Evolutionary conservation across 2,329 filamentous ascomycete genomes (phyloP), one percentile per base, ranked within the genome.

Genomic region (Fusarium brachygibbosum): DNA sequence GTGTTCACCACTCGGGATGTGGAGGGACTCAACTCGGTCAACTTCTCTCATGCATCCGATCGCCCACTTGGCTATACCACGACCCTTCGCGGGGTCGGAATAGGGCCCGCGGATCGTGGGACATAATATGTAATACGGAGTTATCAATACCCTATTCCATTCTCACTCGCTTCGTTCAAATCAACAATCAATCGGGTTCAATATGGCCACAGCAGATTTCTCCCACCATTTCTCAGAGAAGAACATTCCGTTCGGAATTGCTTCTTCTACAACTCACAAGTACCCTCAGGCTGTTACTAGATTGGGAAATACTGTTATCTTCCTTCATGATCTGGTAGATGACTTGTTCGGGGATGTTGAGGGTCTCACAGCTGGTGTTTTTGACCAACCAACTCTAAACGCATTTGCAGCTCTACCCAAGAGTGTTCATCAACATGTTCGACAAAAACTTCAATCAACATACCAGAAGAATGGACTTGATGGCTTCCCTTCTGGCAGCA

Each of bases 171-270:
- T 21, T 19, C 12, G 4, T 3, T 35, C 3, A 11, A 11, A 3
- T 4, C 31, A 8, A 2, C 0, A 14, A 4, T 6, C 2, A 19
- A 19, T 14, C 6, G 6, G 25, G 3, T 19, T 11, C 10, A 42
- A n/a, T 16, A 63, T 63, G 59, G 3, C 19, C 31, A 4, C 37
- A 2, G 8, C 41, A 40, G 32, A 58, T 16, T 69, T 46, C 19
- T 48, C 59, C 2, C 32, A 77, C n/a, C 83, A 85, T 65, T 88
- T 88, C 69, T 86, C 84, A 0, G 72, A 85, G 40, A 74, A 79
- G 21, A 88, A 88, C 61, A 83, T 87, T 38, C 85, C 86, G 0
- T 87, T 85, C 50, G 85, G 85, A 12, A 80, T 87, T 14, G 84
- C 82, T 25, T 86, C 83, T 1, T 82, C 80, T 1, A 42, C 62